Conservation (phyloP, 176 grass and related monocot species). For the Lolium rigidum region DNA sequence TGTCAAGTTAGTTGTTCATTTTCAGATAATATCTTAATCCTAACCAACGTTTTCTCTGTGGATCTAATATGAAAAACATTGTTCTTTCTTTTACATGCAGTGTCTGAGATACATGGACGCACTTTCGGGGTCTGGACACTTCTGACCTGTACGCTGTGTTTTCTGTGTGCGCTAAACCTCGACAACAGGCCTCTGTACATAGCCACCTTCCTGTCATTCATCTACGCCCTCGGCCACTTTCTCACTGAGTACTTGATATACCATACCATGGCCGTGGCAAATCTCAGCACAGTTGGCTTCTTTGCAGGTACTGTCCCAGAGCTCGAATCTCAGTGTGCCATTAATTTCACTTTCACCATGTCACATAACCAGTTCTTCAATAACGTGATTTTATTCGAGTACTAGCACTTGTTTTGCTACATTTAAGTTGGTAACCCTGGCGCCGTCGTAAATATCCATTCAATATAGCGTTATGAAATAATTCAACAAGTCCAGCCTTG, state of each 20-base stretch:
- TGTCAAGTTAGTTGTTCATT: background rate
- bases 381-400: background rate
- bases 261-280: constrained; percentile 73
- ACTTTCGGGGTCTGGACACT: constrained; percentile 94
- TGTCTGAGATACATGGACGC: constrained; percentile 91
- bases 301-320: constrained; percentile 68
- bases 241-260: constrained; percentile 86
- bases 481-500: background rate
- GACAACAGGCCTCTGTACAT: constrained; percentile 76
- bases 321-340: background rate
- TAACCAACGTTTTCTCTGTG: background rate
- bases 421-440: background rate
- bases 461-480: background rate
- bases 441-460: background rate
- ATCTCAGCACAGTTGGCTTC: constrained; percentile 85
- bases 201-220: constrained; percentile 81
- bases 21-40: background rate
- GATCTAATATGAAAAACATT: constrained; percentile 16
- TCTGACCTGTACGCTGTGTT: constrained; percentile 82
- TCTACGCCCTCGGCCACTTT: constrained; percentile 87
- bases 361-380: background rate
- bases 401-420: background rate
- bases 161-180: constrained; percentile 88
- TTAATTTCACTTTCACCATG: background rate
- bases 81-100: constrained; percentile 46